Base-by-base conservation (phyloP, 2,329 filamentous ascomycete genomes). In the Pyricularia sp. region DNA sequence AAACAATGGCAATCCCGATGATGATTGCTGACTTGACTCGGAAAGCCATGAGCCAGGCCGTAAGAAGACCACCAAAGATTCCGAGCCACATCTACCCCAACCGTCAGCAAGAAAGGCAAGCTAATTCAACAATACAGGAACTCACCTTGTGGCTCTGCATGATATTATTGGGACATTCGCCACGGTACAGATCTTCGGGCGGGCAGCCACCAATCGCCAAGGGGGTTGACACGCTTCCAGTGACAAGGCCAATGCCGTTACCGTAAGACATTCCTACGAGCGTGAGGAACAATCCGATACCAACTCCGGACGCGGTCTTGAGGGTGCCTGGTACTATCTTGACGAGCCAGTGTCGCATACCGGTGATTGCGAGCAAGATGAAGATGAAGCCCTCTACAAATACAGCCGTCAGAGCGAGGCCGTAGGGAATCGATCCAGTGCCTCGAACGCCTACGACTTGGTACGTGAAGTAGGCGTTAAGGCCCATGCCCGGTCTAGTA, bases 161-260 rank as follows among this genome's bases (percentile, higher is more conserved):
- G 88, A 28, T 88, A 83, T 25, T 82, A 81, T 4, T 79, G 74
- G 71, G 67, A 26, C 88, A 90, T 72, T 84, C 80, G 20, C 84
- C 84, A 1, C 78, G 82, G 5, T 75, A 71, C 2, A 87, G 79
- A 66, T 83, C 83, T 65, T 89, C 83, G 0, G 82, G 74, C 0
- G 86, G 83, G 73, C 93, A 97, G 4, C 93, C 93, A 0, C 88
- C 93, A 64, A 97, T 83, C 50, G 92, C 86, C 33, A 95, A 83
- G 0, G 93, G 93, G 0, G 92, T 93, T 1, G 85, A 82, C 26
- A 77, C 77, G 14, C 87, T 87, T 31, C 92, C 92, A 0, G 91
- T 93, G 71, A 97, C 89, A 36, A 92, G 85, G 20, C 93, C 93
- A 73, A 97, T 94, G 69, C 93, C 93, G 64, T 91, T 88, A 26